Base-by-base conservation (phyloP, 495 filamentous ascomycete species). In the Penicillium odoratum region DNA sequence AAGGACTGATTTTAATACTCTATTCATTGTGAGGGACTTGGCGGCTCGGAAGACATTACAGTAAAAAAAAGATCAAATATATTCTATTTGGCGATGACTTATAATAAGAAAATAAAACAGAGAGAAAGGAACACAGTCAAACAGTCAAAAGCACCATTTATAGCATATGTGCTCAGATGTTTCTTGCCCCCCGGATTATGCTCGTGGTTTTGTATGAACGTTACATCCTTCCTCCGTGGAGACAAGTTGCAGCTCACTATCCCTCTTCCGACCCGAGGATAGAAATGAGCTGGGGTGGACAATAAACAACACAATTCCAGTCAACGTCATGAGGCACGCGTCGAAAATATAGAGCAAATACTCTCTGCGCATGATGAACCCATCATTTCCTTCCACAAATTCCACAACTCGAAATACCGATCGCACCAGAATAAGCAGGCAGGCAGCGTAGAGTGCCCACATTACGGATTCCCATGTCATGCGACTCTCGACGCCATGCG, bases 291-390 rank as follows among this genome's bases (percentile, higher is more conserved):
- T 55, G 0, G 59, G 59, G 31, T 57, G 53, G 5, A 49, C 38
- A 8, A 61, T 13, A 3, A 40, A 6, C 34, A 61, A 26, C 16
- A 57, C 50, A 34, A 53, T 43, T 5, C 51, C 47, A 15, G 78
- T 78, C 2, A 63, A 7, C 15, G 79, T 49, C 85, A 89, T 88
- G 28, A 84, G 66, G 34, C 74, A 48, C 36, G 75, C 70, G 60
- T 90, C 87, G 54, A 88, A 88, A 13, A 87, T 65, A 60, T 87
- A 88, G 49, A 88, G 58, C 51, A 81, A 76, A 66, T 77, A 78
- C 68, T 89, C 86, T 55, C 80, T 76, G 7, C 51, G 60, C 56
- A 87, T 64, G 26, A 81, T 61, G 52, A 66, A 78, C 0, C 85
- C 84, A 18, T 75, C 69, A 47, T 81, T 68, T 0, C 86, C 85